A percentile compares a stretch with the other conserved stretches of the same genome.
These are phyloP conservation scores for Suhomyces sp. DNA, from an alignment of 805 yeast genomes.

Conservation along the genomic window DNA sequence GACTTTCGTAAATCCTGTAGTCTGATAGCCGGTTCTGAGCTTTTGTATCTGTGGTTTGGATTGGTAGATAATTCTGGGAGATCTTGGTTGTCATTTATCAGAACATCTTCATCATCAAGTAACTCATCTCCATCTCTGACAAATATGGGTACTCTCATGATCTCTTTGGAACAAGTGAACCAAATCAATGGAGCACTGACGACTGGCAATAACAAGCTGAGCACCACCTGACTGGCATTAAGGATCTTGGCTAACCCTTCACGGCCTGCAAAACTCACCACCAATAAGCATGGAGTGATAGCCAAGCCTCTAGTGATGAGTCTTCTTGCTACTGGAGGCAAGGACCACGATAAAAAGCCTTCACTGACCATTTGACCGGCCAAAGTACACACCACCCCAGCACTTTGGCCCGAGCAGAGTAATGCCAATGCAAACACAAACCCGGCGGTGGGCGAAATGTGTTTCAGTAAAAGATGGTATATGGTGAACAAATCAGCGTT, in stretches of 20 bases:
- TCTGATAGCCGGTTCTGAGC: constrained; percentile 39
- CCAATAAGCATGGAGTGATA: constrained; percentile 77
- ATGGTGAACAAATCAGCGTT: constrained; percentile 79
- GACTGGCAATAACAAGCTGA: constrained; percentile 77
- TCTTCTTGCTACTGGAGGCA: constrained; percentile 80
- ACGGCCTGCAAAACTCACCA: constrained; percentile 71
- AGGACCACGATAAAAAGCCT: constrained; percentile 78
- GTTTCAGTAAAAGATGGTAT: constrained; percentile 63
- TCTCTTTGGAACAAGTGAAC: constrained; percentile 67
- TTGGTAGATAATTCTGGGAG: not conserved
- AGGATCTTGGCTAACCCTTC: constrained; percentile 74
- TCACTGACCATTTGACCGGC: constrained; percentile 94
- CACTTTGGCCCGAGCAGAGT: constrained; percentile 89
- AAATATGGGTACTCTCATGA: constrained; percentile 56
- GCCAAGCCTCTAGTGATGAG: constrained; percentile 80
- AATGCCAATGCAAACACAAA: constrained; percentile 84
- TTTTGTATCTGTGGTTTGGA: constrained; percentile 21
- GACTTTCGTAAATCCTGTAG: constrained; percentile 38
- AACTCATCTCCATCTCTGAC: constrained; percentile 29
- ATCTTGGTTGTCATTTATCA: constrained; percentile 11
- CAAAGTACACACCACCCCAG: constrained; percentile 90
- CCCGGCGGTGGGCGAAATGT: constrained; percentile 84
- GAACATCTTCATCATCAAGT: constrained; percentile 16
- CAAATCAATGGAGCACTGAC: constrained; percentile 86
- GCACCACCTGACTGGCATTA: constrained; percentile 79